A percentile compares a stretch with the other conserved stretches of the same genome.
phyloP scores from a whole-genome alignment of 768 basidiomycete genomes.

The Boletellus ananiceps region DNA sequence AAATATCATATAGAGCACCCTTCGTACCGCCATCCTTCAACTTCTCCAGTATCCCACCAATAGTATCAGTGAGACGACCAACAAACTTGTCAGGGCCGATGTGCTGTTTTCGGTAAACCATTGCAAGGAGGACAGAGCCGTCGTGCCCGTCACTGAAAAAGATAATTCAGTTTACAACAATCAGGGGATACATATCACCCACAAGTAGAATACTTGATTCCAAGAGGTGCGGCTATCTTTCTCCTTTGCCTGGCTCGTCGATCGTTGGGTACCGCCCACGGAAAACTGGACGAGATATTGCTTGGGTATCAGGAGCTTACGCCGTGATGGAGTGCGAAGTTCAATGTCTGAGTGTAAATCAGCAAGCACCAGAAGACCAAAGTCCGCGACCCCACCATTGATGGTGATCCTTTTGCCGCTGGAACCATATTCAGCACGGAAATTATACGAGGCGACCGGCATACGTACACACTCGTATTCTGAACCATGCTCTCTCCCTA shows the following conservation, averaged over 20 bases:
- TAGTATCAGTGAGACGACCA: conserved; percentile 8
- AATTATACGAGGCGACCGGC: neutral
- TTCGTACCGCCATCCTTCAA: conserved; percentile 13
- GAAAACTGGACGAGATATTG: conserved; percentile 12
- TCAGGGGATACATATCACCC: neutral
- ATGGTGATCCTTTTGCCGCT: conserved; percentile 12
- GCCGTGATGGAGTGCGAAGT: conserved; percentile 7
- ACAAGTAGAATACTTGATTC: conserved; percentile 17
- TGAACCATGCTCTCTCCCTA: neutral
- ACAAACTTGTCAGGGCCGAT: conserved; percentile 9
- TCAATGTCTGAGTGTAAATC: conserved; percentile 7
- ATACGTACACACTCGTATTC: conserved; percentile 4
- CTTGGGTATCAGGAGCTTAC: conserved; percentile 1
- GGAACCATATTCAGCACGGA: neutral
- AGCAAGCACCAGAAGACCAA: neutral
- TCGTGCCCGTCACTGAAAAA: conserved; percentile 13
- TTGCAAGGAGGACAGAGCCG: conserved; percentile 6
- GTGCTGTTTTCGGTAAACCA: conserved; percentile 9
- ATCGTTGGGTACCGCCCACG: conserved; percentile 7
- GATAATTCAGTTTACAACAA: neutral
- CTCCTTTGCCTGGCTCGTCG: conserved; percentile 14
- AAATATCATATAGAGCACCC: neutral
- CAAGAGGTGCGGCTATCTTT: conserved; percentile 5
- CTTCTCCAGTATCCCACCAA: conserved; percentile 9
- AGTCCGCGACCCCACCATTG: conserved; percentile 2